Base-by-base conservation (phyloP, 441 rosid genomes). In the Pelargonium australe region DNA sequence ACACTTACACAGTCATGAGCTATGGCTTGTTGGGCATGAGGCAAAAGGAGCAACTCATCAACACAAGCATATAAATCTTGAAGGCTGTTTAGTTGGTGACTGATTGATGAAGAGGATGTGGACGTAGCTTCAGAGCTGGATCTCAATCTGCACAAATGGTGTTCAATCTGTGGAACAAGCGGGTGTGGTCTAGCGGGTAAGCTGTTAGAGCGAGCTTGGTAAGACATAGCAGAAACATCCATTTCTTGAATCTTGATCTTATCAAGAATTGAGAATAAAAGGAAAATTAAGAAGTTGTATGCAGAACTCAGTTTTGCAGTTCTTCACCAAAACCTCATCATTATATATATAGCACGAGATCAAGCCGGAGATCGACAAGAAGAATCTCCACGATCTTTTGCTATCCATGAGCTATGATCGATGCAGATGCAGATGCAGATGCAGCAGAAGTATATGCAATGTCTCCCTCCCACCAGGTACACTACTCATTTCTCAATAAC, bases 11-110 rank as follows among this genome's bases (percentile, higher is more conserved):
- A 61, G 0, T 76, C 66, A 7, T 75, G 76, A 55, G 82, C 23
- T n/a, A 85, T 66, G 14, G 70, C 44, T n/a, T 74, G 80, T 60
- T 74, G 82, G 16, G 78, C 66, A 16, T 34, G 67, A 0, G 84
- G 75, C 64, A 83, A 51, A 19, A 45, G 80, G 53, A 83, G 80
- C 73, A 77, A 67, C 57, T 72, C 70, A 0, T 83, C 86, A 0
- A 82, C 68, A 61, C 70, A 78, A 23, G 80, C 86, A 51, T 78
- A 72, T 64, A 85, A 72, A 79, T 82, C 87, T 69, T 77, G 80
- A 62, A 84, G 83, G 47, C 73, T 63, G 12, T 34, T 68, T 0
- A 84, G 64, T 0, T 75, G 72, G 9, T 53, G 44, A 67, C 64
- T 0, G 5, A 75, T 40, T 14, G 84, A 75, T 31, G 84, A 71